Percentiles rank a stretch among this genome's conserved stretches.
phyloP scores from a whole-genome alignment of 73 alveolate genomes.

The Paramecium biaurelia region DNA sequence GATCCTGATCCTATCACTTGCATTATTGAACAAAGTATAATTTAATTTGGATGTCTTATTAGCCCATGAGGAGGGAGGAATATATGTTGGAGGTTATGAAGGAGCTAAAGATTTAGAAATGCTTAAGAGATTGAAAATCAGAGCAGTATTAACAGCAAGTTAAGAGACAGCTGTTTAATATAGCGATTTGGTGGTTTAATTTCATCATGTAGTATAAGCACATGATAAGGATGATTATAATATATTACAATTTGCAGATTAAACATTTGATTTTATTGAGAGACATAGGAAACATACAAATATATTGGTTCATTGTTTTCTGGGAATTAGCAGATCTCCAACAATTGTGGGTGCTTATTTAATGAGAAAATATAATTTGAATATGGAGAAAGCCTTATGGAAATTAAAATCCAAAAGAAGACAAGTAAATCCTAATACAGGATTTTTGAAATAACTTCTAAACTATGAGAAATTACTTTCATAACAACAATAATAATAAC shows the following conservation, averaged over 20 bases:
- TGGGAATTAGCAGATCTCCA: constrained; percentile 40
- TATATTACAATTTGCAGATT: neutral
- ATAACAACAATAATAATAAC: neutral
- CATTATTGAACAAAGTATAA: constrained; percentile 19
- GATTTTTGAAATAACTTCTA: neutral
- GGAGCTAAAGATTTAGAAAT: constrained; percentile 23
- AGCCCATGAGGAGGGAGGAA: constrained; percentile 35
- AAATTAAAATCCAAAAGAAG: constrained; percentile 11
- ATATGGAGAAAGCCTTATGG: constrained; percentile 35
- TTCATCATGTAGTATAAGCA: constrained; percentile 46
- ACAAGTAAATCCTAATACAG: constrained; percentile 31
- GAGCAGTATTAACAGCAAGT: constrained; percentile 50
- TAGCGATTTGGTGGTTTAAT: constrained; percentile 14
- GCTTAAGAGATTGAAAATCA: constrained; percentile 6
- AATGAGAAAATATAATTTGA: constrained; percentile 2
- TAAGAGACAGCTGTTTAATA: constrained; percentile 40
- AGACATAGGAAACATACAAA: constrained; percentile 47
- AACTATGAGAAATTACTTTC: neutral
- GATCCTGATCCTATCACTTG: constrained; percentile 49
- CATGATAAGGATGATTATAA: constrained; percentile 36
- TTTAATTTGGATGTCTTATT: neutral
- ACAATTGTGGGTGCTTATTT: neutral
- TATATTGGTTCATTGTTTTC: constrained; percentile 18
- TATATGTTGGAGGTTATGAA: constrained; percentile 39
- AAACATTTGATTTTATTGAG: constrained; percentile 22